A percentile compares a stretch with the other conserved stretches of the same genome.
Conservation (phyloP, 1,284 basidiomycete species). For the Sutorius eximius region DNA sequence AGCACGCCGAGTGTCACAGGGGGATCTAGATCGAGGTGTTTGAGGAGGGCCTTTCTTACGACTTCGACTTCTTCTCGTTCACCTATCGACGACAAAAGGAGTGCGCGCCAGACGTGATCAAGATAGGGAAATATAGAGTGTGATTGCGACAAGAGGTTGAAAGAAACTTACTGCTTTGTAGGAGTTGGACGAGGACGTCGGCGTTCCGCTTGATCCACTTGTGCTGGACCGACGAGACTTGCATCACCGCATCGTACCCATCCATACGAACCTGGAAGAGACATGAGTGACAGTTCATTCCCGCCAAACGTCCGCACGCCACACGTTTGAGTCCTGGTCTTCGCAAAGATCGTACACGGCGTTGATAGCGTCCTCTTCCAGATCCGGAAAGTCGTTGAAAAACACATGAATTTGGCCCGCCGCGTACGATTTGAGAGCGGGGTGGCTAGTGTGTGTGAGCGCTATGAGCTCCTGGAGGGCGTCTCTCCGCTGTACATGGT, state of each 20-base stretch:
- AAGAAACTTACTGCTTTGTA: slow-evolving; percentile 62
- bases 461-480: slow-evolving; percentile 30
- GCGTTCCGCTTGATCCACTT: slow-evolving; percentile 69
- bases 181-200: slow-evolving; percentile 69
- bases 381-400: slow-evolving; percentile 64
- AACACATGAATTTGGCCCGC: slow-evolving; percentile 57
- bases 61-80: slow-evolving; percentile 62
- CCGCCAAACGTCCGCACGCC: slow-evolving; percentile 11
- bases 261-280: slow-evolving; percentile 60
- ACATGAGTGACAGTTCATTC: slow-evolving; percentile 10
- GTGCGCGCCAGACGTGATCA: slow-evolving; percentile 19
- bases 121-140: slow-evolving; percentile 18
- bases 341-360: slow-evolving; percentile 75
- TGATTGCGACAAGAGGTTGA: neutral
- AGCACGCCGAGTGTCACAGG: slow-evolving; percentile 61
- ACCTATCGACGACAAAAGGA: slow-evolving; percentile 41
- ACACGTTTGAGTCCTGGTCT: slow-evolving; percentile 57
- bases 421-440: slow-evolving; percentile 50
- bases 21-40: slow-evolving; percentile 65
- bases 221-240: slow-evolving; percentile 57
- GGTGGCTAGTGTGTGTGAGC: slow-evolving; percentile 28
- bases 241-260: slow-evolving; percentile 62
- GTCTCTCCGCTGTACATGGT: slow-evolving; percentile 21
- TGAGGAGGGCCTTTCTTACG: slow-evolving; percentile 57
- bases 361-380: slow-evolving; percentile 71